Evolutionary conservation across 176 grass and related monocot species (phyloP), one percentile per base, ranked within the genome.

Genomic region (Cymbopogon citratus): DNA sequence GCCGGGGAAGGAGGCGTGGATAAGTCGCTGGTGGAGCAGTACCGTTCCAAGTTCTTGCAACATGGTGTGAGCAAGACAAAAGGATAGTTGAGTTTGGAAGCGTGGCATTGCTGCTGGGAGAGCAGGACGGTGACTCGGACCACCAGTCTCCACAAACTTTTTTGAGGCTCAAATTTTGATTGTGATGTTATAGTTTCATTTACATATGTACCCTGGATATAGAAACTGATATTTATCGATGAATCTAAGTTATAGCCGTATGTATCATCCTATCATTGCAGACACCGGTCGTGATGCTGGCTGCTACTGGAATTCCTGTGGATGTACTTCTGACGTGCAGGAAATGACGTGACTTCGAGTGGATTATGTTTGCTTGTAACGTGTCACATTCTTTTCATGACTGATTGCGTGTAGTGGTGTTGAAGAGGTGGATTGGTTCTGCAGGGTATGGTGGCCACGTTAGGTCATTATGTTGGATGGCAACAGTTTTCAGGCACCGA

Each of bases 41-140:
- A 99, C 63, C 88, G 88, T 36, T 91, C 91, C 40, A 93, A 93
- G 65, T 99, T 99, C 76, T 87, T 81, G 76, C 80, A 84, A 19
- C 87, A 82, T 33, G 85, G 76, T 29, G 45, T 82, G 19, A 88
- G 65, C 63, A 91, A 92, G 28, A 45, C 64, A 43, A 87, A 95
- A 66, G 83, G 80, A 74, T 85, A 82, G 73, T 75, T 70, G 49
- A 65, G 63, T 28, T 13, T 0, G 57, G 11, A 27, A 12, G 12
- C 23, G 23, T 40, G 69, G 8, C 36, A 68, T 69, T 24, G 1
- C 13, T 12, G 40, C 29, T 3, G 57, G 19, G 52, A n/a, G 13
- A 18, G 7, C 76, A 73, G 39, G 21, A 39, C 34, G 44, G 59
- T 73, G 16, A 41, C 35, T 40, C 0, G 7, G n/a, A 41, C 19